phyloP scores from a whole-genome alignment of 495 filamentous ascomycete genomes.

The Eremomyces bilateralis region DNA sequence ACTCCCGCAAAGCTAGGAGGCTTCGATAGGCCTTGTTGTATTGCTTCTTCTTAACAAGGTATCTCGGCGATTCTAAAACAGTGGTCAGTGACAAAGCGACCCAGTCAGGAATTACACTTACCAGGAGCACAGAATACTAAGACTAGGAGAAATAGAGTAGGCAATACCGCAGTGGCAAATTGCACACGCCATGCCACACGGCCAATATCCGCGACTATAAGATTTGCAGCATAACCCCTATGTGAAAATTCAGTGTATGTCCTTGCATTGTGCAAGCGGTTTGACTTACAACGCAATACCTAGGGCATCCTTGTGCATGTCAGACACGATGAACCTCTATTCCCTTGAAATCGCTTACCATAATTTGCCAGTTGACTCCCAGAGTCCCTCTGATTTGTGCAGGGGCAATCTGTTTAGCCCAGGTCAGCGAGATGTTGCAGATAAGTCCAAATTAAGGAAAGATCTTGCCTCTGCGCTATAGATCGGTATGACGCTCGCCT shows the following conservation, averaged over 20 bases:
- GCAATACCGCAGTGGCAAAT: background rate
- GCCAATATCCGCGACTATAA: background rate
- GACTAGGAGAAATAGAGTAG: background rate
- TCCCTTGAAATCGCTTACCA: too few species aligned
- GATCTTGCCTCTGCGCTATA: too few species aligned
- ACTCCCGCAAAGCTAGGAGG: background rate
- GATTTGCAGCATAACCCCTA: conserved; percentile 1
- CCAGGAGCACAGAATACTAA: background rate
- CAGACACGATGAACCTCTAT: too few species aligned
- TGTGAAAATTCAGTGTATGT: background rate
- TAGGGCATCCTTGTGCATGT: background rate
- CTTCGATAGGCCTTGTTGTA: background rate
- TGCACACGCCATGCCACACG: background rate
- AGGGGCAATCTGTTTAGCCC: too few species aligned
- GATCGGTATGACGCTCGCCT: too few species aligned
- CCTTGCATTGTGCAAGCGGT: too few species aligned
- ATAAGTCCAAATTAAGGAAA: too few species aligned
- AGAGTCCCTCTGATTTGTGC: too few species aligned
- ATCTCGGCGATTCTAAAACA: background rate
- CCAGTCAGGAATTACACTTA: background rate
- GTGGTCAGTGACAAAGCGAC: background rate
- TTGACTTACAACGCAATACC: background rate
- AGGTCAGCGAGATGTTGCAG: too few species aligned
- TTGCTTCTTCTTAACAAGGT: background rate
- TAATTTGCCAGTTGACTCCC: too few species aligned